A percentile compares a stretch with the other conserved stretches of the same genome.
Conservation (phyloP, 805 yeast species). For the Ogataea polymorpha region DNA sequence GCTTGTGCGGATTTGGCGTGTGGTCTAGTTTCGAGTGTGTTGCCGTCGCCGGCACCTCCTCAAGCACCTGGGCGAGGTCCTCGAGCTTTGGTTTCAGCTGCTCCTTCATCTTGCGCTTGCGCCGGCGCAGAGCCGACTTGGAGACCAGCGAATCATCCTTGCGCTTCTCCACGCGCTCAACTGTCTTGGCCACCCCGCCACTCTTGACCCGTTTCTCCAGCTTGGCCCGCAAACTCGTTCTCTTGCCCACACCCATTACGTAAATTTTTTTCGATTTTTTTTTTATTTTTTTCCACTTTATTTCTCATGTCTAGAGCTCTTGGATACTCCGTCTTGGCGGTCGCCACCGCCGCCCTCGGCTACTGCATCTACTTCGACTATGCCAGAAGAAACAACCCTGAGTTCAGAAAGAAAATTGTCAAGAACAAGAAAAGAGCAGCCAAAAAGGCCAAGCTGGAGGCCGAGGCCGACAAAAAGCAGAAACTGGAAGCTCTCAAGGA, state of each 20-base stretch:
- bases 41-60: slow-evolving; percentile 23
- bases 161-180: slow-evolving; percentile 15
- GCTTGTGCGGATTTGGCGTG: slow-evolving; percentile 34
- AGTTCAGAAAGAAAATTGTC: slow-evolving; percentile 75
- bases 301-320: slow-evolving; percentile 30
- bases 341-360: slow-evolving; percentile 57
- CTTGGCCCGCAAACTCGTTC: slow-evolving; percentile 44
- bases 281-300: slow-evolving; percentile 1
- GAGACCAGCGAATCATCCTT: slow-evolving; percentile 47
- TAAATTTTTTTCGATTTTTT: slow-evolving; percentile 4
- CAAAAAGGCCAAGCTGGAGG: slow-evolving; percentile 51
- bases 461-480: slow-evolving; percentile 56
- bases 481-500: slow-evolving; percentile 59
- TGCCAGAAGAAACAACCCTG: slow-evolving; percentile 76
- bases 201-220: slow-evolving; percentile 31
- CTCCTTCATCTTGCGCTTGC: slow-evolving; percentile 60
- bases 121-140: slow-evolving; percentile 61
- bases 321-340: slow-evolving; percentile 36
- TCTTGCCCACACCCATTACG: slow-evolving; percentile 42
- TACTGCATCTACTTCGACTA: slow-evolving; percentile 91
- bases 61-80: slow-evolving; percentile 54
- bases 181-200: slow-evolving; percentile 1
- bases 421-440: slow-evolving; percentile 60
- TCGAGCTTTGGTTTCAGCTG: slow-evolving; percentile 65
- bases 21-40: slow-evolving; percentile 35